Conservation (phyloP, 1,139 yeast species). For the Kodamaea arcana region DNA sequence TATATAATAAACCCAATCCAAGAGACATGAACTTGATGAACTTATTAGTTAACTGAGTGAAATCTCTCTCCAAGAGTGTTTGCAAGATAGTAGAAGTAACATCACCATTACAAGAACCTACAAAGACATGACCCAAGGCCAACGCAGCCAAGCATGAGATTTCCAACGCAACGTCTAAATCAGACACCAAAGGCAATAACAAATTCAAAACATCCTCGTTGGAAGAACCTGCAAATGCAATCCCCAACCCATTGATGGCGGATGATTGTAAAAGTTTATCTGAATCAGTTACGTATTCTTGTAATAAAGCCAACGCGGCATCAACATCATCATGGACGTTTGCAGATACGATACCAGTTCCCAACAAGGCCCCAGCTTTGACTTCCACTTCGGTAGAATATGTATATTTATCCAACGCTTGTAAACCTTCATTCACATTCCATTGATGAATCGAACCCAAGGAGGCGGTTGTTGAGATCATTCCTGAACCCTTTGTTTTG, state of each 20-base stretch:
- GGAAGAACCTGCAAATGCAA: slow-evolving; percentile 93
- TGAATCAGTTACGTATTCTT: slow-evolving; percentile 64
- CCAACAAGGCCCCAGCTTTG: slow-evolving; percentile 94
- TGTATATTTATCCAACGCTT: slow-evolving; percentile 81
- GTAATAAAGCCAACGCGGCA: slow-evolving; percentile 81
- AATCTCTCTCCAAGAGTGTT: slow-evolving; percentile 82
- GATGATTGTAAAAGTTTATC: slow-evolving; percentile 62
- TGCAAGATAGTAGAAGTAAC: slow-evolving; percentile 87
- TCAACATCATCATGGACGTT: slow-evolving; percentile 96
- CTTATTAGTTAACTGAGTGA: slow-evolving; percentile 71
- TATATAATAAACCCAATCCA: slow-evolving; percentile 86
- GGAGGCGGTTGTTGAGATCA: slow-evolving; percentile 92
- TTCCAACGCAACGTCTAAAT: slow-evolving; percentile 70
- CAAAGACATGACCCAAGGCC: slow-evolving; percentile 90
- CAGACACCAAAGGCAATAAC: slow-evolving; percentile 84
- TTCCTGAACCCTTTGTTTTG: slow-evolving; percentile 88
- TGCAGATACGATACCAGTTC: slow-evolving; percentile 91
- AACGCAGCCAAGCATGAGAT: slow-evolving; percentile 83
- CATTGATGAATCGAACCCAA: slow-evolving; percentile 88
- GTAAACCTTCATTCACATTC: slow-evolving; percentile 88
- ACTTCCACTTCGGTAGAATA: slow-evolving; percentile 84
- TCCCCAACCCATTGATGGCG: slow-evolving; percentile 86
- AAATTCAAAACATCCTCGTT: slow-evolving; percentile 78
- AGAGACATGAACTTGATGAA: slow-evolving; percentile 89
- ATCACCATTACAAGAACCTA: slow-evolving; percentile 95